Conservation (phyloP, 495 filamentous ascomycete genomes). For the Aspergillus cavernicola region DNA sequence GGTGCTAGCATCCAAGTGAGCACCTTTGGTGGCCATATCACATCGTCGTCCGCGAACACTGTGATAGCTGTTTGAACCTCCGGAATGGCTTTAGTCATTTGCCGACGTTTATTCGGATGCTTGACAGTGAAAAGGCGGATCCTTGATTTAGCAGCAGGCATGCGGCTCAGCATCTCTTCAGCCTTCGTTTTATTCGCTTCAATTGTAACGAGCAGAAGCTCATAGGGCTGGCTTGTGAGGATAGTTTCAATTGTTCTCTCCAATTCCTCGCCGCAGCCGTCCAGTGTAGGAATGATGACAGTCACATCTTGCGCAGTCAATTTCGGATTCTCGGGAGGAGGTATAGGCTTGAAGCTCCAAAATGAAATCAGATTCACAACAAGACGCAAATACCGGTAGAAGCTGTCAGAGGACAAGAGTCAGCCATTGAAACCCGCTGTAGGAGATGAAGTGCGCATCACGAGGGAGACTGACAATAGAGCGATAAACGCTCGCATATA, state of each 20-base stretch:
- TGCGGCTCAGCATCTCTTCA: constrained; percentile 46
- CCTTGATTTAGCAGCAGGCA: constrained; percentile 48
- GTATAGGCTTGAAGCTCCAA: constrained; percentile 60
- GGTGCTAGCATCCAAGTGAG: constrained; percentile 82
- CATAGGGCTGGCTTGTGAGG: constrained; percentile 50
- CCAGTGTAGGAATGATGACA: constrained; percentile 68
- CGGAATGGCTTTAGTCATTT: constrained; percentile 78
- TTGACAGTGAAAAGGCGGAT: constrained; percentile 51
- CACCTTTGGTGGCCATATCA: constrained; percentile 73
- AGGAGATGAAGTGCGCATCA: not conserved
- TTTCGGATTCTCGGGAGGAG: constrained; percentile 57
- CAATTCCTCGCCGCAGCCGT: constrained; percentile 57
- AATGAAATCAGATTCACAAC: constrained; percentile 64
- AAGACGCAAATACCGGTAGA: constrained; percentile 62
- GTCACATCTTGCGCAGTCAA: constrained; percentile 68
- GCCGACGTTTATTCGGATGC: constrained; percentile 76
- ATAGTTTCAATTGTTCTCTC: constrained; percentile 58
- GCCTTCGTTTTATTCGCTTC: constrained; percentile 57
- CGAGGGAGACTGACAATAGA: constrained; percentile 40
- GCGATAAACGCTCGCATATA: constrained; percentile 45
- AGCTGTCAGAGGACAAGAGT: constrained; percentile 25
- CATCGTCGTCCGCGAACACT: constrained; percentile 84
- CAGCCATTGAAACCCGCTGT: constrained; percentile 8
- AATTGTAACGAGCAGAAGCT: constrained; percentile 62
- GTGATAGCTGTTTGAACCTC: constrained; percentile 70